Percentiles rank a stretch among this genome's conserved stretches.
phyloP scores from a whole-genome alignment of 2,329 filamentous ascomycete genomes.

The Ampelomyces quisqualis region DNA sequence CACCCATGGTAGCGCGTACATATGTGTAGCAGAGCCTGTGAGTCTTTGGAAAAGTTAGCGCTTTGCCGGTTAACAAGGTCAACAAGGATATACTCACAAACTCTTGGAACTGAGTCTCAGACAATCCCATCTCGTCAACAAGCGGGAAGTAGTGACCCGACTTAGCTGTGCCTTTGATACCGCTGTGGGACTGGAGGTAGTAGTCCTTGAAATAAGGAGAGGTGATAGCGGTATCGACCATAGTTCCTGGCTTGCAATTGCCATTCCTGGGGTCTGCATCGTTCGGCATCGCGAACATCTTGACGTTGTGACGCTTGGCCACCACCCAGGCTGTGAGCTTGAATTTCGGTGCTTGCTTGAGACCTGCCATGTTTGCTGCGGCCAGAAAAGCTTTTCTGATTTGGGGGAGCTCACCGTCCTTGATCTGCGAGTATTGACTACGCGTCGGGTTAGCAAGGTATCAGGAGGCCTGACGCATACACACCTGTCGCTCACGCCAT shows the following conservation, averaged over 20 bases:
- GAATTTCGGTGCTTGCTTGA: conserved; percentile 18
- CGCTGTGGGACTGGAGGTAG: conserved; percentile 34
- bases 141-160: conserved; percentile 36
- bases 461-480: not conserved
- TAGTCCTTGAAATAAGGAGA: conserved; percentile 31
- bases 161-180: conserved; percentile 27
- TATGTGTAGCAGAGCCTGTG: conserved; percentile 3
- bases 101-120: not conserved
- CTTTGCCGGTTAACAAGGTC: not conserved
- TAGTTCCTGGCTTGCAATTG: conserved; percentile 27
- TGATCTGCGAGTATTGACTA: conserved; percentile 11
- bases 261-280: not conserved
- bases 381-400: conserved; percentile 26
- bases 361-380: conserved; percentile 17
- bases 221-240: conserved; percentile 33
- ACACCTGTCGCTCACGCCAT: conserved; percentile 15
- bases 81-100: not conserved
- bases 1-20: conserved; percentile 3
- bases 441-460: not conserved
- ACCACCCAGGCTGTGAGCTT: conserved; percentile 39
- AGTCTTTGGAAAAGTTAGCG: not conserved
- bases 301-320: conserved; percentile 7
- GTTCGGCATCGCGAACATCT: not conserved
- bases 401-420: conserved; percentile 25
- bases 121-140: conserved; percentile 6